These are phyloP conservation scores for Austroboletus niveus DNA, from an alignment of 1,284 basidiomycete genomes.

Conservation along the genomic window DNA sequence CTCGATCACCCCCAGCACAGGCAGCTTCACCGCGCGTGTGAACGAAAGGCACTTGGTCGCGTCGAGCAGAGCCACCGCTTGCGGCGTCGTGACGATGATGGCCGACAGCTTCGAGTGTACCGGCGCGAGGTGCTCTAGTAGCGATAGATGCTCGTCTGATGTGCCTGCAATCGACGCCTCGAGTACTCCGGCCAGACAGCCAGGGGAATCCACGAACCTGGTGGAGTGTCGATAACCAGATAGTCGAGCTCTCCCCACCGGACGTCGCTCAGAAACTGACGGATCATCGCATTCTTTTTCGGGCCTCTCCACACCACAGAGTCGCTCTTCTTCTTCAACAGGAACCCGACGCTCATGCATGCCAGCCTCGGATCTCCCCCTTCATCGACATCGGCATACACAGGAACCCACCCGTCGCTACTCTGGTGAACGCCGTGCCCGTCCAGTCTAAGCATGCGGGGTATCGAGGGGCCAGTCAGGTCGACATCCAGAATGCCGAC, in stretches of 20 bases:
- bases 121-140: constrained; percentile 91
- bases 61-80: constrained; percentile 94
- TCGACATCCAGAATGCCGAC: constrained; percentile 96
- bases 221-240: constrained; percentile 95
- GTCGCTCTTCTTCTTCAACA: constrained; percentile 87
- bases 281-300: constrained; percentile 99
- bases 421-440: constrained; percentile 87
- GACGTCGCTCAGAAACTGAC: constrained; percentile 96
- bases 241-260: constrained; percentile 97
- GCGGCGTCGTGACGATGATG: constrained; percentile 95
- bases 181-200: constrained; percentile 1
- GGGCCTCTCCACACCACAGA: constrained; percentile 98
- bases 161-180: constrained; percentile 61
- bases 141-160: constrained; percentile 96
- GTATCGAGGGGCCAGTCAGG: constrained; percentile 95
- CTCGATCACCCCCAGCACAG: constrained; percentile 93
- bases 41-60: constrained; percentile 96
- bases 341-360: constrained; percentile 97
- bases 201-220: constrained; percentile 57
- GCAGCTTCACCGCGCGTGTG: constrained; percentile 81
- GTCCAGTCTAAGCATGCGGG: constrained; percentile 95
- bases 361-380: constrained; percentile 65
- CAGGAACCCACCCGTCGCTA: constrained; percentile 96
- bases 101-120: constrained; percentile 77
- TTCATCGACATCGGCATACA: constrained; percentile 75